Conservation (phyloP, 352 stramenopile species). For the Phytophthora melonis region DNA sequence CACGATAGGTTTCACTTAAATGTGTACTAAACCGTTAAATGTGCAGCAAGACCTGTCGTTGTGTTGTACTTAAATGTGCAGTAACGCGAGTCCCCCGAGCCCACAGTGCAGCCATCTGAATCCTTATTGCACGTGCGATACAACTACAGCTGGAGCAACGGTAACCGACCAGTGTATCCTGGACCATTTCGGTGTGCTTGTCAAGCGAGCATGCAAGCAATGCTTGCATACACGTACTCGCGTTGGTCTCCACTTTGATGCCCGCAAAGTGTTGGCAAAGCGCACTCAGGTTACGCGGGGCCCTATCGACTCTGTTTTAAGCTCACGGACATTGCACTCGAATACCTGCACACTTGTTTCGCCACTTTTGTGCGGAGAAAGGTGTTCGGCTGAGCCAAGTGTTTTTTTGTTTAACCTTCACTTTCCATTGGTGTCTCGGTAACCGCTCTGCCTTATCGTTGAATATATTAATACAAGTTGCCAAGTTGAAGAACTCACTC, state of each 20-base stretch:
- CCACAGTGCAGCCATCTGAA: background rate
- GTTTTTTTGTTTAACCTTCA: background rate
- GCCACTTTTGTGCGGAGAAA: background rate
- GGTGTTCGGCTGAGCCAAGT: no score
- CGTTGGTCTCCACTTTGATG: background rate
- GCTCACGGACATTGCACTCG: no score
- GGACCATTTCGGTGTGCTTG: conserved; percentile 20
- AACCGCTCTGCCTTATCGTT: background rate
- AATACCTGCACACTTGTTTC: background rate
- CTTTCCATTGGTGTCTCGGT: background rate
- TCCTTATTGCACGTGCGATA: conserved; percentile 9
- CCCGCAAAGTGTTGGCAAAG: no score
- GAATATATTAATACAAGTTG: background rate
- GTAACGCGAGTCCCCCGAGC: background rate
- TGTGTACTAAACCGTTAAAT: no score
- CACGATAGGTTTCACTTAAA: no score
- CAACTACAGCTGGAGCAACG: conserved; percentile 17
- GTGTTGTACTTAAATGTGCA: no score
- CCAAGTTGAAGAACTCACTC: background rate
- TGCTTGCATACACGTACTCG: background rate
- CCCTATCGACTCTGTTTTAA: no score
- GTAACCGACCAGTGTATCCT: conserved; percentile 26
- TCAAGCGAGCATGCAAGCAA: background rate
- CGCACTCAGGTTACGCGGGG: no score
- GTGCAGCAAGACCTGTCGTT: no score